Percentiles rank a stretch among this genome's conserved stretches.
Evolutionary conservation across 2,329 filamentous ascomycete species (phyloP).

Genomic region (Penicillium sp.): DNA sequence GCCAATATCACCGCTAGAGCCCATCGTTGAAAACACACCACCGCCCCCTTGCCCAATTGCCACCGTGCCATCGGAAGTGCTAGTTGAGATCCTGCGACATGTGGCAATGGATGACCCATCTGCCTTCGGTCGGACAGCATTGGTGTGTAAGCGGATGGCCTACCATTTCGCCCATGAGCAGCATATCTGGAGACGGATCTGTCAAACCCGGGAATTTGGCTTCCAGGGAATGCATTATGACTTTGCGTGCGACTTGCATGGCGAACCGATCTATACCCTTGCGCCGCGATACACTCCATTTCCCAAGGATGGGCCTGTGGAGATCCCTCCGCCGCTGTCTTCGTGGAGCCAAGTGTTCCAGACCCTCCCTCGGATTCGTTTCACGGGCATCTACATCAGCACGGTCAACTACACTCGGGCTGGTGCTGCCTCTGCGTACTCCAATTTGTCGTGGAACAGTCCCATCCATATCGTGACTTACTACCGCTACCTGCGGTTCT

Average conservation of each 20-base stretch:
- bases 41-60: constrained; percentile 73
- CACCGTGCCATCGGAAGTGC: constrained; percentile 69
- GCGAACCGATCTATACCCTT: constrained; percentile 33
- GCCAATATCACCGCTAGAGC: constrained; percentile 58
- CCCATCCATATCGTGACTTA: constrained; percentile 95
- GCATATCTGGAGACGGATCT: constrained; percentile 72
- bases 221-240: constrained; percentile 76
- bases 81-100: constrained; percentile 67
- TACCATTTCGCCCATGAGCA: constrained; percentile 79
- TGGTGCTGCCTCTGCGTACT: constrained; percentile 59
- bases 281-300: constrained; percentile 31
- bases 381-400: constrained; percentile 91
- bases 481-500: constrained; percentile 92
- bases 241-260: constrained; percentile 56
- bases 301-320: constrained; percentile 20
- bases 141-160: constrained; percentile 78
- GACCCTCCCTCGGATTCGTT: constrained; percentile 72
- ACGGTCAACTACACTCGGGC: constrained; percentile 90
- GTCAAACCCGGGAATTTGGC: constrained; percentile 61
- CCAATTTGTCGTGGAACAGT: constrained; percentile 64
- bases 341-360: constrained; percentile 66
- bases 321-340: constrained; percentile 36
- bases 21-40: constrained; percentile 62
- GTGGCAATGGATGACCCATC: constrained; percentile 68
- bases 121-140: constrained; percentile 63